These are phyloP conservation scores for Collybia nuda DNA, from an alignment of 768 basidiomycete species.

Conservation along the genomic window DNA sequence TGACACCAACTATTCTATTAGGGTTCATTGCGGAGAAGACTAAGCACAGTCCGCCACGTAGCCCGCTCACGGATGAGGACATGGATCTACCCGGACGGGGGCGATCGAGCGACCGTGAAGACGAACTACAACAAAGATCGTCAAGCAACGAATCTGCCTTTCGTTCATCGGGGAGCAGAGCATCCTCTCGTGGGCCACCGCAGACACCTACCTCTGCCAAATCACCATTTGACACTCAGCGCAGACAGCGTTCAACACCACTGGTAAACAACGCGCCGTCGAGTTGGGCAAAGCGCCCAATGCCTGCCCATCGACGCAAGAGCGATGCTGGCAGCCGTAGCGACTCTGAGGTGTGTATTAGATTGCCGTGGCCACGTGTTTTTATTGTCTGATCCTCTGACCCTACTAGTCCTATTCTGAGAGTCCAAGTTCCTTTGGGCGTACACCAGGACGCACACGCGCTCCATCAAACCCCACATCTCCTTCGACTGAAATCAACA, in stretches of 20 bases:
- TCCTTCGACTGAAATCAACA: constrained; percentile 31
- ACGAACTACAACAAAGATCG: constrained; percentile 39
- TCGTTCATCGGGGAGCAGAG: constrained; percentile 41
- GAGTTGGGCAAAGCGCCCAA: constrained; percentile 72
- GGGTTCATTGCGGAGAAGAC: constrained; percentile 65
- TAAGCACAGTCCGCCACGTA: constrained; percentile 40
- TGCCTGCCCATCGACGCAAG: constrained; percentile 65
- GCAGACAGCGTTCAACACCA: constrained; percentile 71
- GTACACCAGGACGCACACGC: constrained; percentile 49
- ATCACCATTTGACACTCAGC: constrained; percentile 70
- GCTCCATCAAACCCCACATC: constrained; percentile 76
- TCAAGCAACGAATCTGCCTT: constrained; percentile 51
- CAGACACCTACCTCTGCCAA: constrained; percentile 55
- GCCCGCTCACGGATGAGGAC: constrained; percentile 35
- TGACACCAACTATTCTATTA: constrained; percentile 67
- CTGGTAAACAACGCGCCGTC: constrained; percentile 61
- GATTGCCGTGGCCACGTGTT: constrained; percentile 6
- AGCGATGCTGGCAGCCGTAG: constrained; percentile 76
- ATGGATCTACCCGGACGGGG: constrained; percentile 38
- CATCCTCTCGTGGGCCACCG: constrained; percentile 49
- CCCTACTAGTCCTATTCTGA: constrained; percentile 33
- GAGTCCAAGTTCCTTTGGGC: constrained; percentile 43
- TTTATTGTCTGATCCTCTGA: not conserved
- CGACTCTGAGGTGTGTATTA: constrained; percentile 67
- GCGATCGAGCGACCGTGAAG: constrained; percentile 28